Evolutionary conservation across 495 filamentous ascomycete species (phyloP).

Genomic region (Hypoxylon rickii): DNA sequence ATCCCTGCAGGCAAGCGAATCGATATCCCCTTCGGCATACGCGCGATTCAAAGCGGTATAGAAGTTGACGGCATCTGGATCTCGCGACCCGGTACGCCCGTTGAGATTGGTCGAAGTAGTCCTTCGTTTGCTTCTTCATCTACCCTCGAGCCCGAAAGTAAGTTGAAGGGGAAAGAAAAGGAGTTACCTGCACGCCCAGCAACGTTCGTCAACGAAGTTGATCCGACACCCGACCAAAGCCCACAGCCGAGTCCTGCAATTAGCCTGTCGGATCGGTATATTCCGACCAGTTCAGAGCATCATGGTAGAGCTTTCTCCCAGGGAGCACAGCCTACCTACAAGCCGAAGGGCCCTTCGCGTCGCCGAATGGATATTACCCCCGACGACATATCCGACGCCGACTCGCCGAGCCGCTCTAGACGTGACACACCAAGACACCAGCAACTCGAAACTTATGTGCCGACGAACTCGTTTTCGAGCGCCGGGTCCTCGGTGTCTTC

Average conservation of each 20-base stretch:
- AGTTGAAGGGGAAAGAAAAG: conserved; percentile 28
- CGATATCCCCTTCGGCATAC: conserved; percentile 85
- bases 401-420: conserved; percentile 12
- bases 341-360: conserved; percentile 25
- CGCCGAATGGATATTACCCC: conserved; percentile 8
- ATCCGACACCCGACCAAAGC: conserved; percentile 35
- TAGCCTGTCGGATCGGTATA: conserved; percentile 29
- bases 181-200: conserved; percentile 22
- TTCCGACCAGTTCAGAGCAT: conserved; percentile 15
- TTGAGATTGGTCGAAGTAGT: conserved; percentile 26
- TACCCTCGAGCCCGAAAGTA: conserved; percentile 34
- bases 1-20: conserved; percentile 50
- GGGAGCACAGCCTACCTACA: conserved; percentile 29
- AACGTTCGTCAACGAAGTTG: conserved; percentile 22
- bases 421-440: conserved; percentile 7
- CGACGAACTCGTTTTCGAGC: conserved; percentile 34
- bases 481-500: conserved; percentile 31
- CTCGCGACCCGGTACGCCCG: conserved; percentile 65
- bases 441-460: conserved; percentile 36
- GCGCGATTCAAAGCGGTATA: conserved; percentile 84
- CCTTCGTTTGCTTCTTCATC: conserved; percentile 42
- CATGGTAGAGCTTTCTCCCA: conserved; percentile 14
- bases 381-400: conserved; percentile 6
- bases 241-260: conserved; percentile 35
- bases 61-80: conserved; percentile 91